These are phyloP conservation scores for Heliamphora pulchella DNA, from an alignment of 179 eudicot species.

Conservation along the genomic window DNA sequence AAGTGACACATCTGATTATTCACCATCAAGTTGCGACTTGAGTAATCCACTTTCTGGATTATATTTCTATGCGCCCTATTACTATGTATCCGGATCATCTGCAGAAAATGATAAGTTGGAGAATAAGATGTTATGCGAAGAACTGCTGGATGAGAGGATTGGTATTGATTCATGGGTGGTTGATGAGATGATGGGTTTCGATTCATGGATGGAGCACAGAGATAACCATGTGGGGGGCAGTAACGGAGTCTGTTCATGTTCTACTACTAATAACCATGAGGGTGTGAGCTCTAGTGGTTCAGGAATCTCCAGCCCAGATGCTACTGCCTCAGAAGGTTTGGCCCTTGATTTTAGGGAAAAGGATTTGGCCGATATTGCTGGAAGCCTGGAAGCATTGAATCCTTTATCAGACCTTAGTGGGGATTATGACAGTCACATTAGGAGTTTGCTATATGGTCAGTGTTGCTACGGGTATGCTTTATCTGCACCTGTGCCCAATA, in stretches of 20 bases:
- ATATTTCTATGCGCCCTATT: slow-evolving; percentile 14
- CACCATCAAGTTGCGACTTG: slow-evolving; percentile 14
- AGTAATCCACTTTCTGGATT: slow-evolving; percentile 18
- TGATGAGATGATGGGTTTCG: slow-evolving; percentile 18
- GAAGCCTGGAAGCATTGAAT: slow-evolving; percentile 27
- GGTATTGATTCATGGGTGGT: slow-evolving; percentile 7
- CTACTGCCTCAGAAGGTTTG: slow-evolving; percentile 15
- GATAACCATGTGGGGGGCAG: slow-evolving; percentile 9
- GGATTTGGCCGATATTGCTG: slow-evolving; percentile 23
- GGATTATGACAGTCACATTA: slow-evolving; percentile 52
- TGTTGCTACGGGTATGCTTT: slow-evolving; percentile 28
- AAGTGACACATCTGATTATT: slow-evolving; percentile 14
- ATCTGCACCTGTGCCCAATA: slow-evolving; percentile 16
- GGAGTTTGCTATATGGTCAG: slow-evolving; percentile 44
- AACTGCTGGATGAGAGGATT: slow-evolving; percentile 9
- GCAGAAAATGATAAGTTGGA: slow-evolving; percentile 26
- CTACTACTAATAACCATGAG: slow-evolving; percentile 19
- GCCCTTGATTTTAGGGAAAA: slow-evolving; percentile 27
- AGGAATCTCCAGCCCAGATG: slow-evolving; percentile 23
- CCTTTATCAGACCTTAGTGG: slow-evolving; percentile 49
- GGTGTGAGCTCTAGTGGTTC: slow-evolving; percentile 16
- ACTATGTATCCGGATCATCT: slow-evolving; percentile 14
- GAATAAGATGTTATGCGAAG: slow-evolving; percentile 10
- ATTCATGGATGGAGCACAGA: slow-evolving; percentile 11
- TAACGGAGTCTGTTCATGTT: slow-evolving; percentile 11